Evolutionary conservation across 352 stramenopile genomes (phyloP), one percentile per base, ranked within the genome.

Genomic region (Phytophthora litchii): DNA sequence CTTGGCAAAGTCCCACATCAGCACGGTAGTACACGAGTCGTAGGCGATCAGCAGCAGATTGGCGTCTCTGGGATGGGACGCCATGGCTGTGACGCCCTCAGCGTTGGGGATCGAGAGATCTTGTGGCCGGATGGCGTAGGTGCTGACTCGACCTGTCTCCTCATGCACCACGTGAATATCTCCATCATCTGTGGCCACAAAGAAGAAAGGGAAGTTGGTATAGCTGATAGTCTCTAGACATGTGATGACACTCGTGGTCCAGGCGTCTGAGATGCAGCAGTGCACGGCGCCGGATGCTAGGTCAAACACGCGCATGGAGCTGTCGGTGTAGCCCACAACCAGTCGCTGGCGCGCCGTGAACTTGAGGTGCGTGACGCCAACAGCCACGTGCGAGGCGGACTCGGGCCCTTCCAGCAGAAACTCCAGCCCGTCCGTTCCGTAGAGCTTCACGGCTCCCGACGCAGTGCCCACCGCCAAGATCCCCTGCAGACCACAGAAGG

Each of bases 81-180:
- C 79, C 60, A 94, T 73, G 2, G 79, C 75, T 2, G 71, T 83
- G 11, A 88, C 59, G 6, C 62, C 67, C 9, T 75, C 60, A 23
- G 61, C 44, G 4, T 60, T 29, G 16, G 54, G 19, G 17, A 59
- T 21, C 16, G 59, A 48, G 14, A 71, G 46, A 44, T 91, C 78
- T 1, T 72, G 67, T 4, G 80, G 65, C 3, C 71, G 65, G 61
- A 94, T 86, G 13, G 69, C 57, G 49, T 94, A 94, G 16, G 77
- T 89, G 54, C 80, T 86, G 23, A 83, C 68, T 40, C 74, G 70
- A 6, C 80, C 83, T 0, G 82, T 91, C 10, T 90, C 79, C 67
- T 94, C 85, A 5, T 94, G 79, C 3, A 94, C 54, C 8, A 93
- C 80, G 76, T 93, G 52, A 42, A 92, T 53, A 8, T 80, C 66